Evolutionary conservation across 371 early-diverging fungal genomes (phyloP).

Genomic region (Funneliformis caledonium): DNA sequence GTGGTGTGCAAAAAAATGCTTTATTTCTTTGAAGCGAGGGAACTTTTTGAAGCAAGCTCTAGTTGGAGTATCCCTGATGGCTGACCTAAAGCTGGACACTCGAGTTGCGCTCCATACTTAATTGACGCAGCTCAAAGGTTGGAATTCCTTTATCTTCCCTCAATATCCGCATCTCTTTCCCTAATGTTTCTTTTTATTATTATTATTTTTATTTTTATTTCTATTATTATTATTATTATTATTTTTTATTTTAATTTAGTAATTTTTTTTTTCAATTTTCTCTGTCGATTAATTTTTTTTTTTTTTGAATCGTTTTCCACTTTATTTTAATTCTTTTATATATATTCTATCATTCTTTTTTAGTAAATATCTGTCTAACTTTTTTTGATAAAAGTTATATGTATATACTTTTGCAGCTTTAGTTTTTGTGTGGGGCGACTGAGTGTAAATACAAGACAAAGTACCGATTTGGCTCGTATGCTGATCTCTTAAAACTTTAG

Average conservation of each 20-base stretch:
- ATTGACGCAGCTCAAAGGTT: constrained; percentile 42
- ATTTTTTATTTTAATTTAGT: neutral
- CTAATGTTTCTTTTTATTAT: constrained; percentile 2
- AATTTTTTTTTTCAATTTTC: neutral
- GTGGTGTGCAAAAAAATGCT: constrained; percentile 25
- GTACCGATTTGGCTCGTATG: constrained; percentile 33
- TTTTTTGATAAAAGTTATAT: constrained; percentile 16
- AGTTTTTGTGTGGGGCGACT: constrained; percentile 26
- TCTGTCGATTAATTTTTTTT: constrained; percentile 6
- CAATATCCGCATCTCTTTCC: constrained; percentile 14
- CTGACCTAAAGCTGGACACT: constrained; percentile 28
- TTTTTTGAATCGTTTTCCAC: neutral
- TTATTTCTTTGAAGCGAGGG: constrained; percentile 13
- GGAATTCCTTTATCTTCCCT: constrained; percentile 42
- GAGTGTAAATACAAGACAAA: constrained; percentile 5
- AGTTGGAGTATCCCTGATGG: neutral
- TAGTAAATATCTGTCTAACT: neutral
- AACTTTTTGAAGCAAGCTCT: constrained; percentile 22
- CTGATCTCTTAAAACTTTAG: constrained; percentile 32
- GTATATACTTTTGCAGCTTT: neutral
- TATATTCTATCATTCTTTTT: neutral
- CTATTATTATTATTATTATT: neutral
- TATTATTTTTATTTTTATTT: neutral
- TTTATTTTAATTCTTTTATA: neutral
- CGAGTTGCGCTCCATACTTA: constrained; percentile 41